These are phyloP conservation scores for Xylaria sp. DNA, from an alignment of 2,329 filamentous ascomycete genomes.

Conservation along the genomic window DNA sequence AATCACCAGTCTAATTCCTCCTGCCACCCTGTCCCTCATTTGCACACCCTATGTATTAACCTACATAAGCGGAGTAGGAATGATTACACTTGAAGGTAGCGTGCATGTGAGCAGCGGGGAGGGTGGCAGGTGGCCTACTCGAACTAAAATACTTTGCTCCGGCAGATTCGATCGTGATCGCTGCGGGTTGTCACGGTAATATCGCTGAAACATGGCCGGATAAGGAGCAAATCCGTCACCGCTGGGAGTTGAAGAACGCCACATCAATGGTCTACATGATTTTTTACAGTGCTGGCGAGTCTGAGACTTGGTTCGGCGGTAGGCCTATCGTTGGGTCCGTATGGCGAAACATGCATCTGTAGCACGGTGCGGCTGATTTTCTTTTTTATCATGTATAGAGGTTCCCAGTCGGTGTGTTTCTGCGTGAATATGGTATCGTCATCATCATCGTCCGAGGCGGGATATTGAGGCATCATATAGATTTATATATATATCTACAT, in stretches of 20 bases:
- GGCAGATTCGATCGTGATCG: too few relatives aligned
- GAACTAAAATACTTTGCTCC: too few relatives aligned
- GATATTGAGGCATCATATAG: neutral
- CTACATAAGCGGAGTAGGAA: too few relatives aligned
- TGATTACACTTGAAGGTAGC: too few relatives aligned
- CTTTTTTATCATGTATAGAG: neutral
- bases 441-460: neutral
- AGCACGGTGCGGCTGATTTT: neutral
- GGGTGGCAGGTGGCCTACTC: too few relatives aligned
- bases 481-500: neutral
- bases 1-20: too few relatives aligned
- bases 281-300: too few relatives aligned
- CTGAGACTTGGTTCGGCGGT: neutral
- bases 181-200: neutral
- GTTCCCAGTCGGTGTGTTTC: neutral
- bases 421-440: neutral
- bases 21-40: too few relatives aligned
- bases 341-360: slow-evolving; percentile 25
- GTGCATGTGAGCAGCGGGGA: too few relatives aligned
- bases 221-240: neutral
- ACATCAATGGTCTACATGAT: neutral
- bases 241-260: neutral
- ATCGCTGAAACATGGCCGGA: neutral
- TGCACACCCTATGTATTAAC: too few relatives aligned
- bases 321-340: neutral